These are phyloP conservation scores for Aspergillus ibericus DNA, from an alignment of 2,329 filamentous ascomycete species.

Conservation along the genomic window DNA sequence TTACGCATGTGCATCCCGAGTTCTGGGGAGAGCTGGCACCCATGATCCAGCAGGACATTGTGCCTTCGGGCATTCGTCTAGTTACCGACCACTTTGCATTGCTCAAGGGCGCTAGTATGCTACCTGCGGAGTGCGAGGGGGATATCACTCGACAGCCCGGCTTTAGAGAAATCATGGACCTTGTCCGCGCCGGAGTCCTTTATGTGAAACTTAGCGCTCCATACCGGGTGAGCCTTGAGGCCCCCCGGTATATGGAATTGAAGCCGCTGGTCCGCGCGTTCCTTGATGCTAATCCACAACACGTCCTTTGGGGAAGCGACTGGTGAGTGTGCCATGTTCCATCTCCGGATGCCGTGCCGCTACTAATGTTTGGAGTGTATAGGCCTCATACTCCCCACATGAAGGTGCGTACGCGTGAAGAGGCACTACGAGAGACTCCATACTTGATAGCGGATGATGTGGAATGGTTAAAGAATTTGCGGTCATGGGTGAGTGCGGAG, in stretches of 20 bases:
- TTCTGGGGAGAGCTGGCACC: constrained; percentile 29
- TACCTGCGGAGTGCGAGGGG: constrained; percentile 19
- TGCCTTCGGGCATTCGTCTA: constrained; percentile 21
- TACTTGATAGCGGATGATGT: constrained; percentile 28
- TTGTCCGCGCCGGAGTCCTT: constrained; percentile 33
- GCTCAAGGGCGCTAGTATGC: constrained; percentile 37
- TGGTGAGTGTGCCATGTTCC: constrained; percentile 22
- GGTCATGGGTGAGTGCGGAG: constrained; percentile 24
- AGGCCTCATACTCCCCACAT: constrained; percentile 42
- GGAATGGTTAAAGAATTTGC: constrained; percentile 28
- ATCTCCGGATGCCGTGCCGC: too few relatives aligned
- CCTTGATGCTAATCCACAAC: constrained; percentile 34
- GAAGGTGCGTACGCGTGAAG: constrained; percentile 36
- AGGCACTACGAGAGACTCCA: constrained; percentile 34
- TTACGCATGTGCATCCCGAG: constrained; percentile 34
- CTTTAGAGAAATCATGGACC: constrained; percentile 29
- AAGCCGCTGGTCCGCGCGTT: constrained; percentile 31
- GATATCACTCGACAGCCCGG: constrained; percentile 32
- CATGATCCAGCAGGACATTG: constrained; percentile 24
- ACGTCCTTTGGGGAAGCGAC: constrained; percentile 42
- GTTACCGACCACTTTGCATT: constrained; percentile 43
- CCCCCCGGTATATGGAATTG: constrained; percentile 34
- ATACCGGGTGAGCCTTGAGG: constrained; percentile 34
- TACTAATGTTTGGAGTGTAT: neutral
- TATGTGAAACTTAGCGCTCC: constrained; percentile 43